Evolutionary conservation across 2,329 filamentous ascomycete species (phyloP).

Genomic region (Penicillium sp.): DNA sequence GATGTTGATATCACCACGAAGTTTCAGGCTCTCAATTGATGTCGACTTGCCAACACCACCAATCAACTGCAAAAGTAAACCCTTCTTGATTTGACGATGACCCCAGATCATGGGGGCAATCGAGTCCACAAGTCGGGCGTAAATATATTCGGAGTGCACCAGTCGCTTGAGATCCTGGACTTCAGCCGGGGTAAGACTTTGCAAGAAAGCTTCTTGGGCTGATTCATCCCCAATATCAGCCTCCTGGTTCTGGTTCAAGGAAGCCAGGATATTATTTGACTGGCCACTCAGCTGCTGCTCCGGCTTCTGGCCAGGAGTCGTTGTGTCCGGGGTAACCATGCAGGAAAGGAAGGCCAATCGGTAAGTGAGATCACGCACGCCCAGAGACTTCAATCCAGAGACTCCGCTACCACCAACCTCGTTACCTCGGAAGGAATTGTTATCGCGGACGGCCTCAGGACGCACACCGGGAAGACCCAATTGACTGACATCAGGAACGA

Average conservation of each 20-base stretch:
- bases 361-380: slow-evolving; percentile 93
- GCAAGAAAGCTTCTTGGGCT: slow-evolving; percentile 81
- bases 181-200: slow-evolving; percentile 79
- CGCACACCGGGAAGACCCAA: slow-evolving; percentile 83
- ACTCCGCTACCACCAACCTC: slow-evolving; percentile 85
- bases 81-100: slow-evolving; percentile 97
- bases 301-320: slow-evolving; percentile 72
- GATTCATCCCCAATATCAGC: slow-evolving; percentile 76
- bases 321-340: slow-evolving; percentile 89
- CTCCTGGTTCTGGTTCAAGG: slow-evolving; percentile 71
- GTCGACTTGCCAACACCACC: slow-evolving; percentile 93
- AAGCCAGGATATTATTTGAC: slow-evolving; percentile 79
- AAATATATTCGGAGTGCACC: slow-evolving; percentile 95
- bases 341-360: slow-evolving; percentile 94
- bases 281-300: slow-evolving; percentile 69
- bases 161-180: slow-evolving; percentile 89
- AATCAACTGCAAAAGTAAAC: slow-evolving; percentile 88
- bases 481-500: slow-evolving; percentile 95
- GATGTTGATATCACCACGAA: slow-evolving; percentile 97
- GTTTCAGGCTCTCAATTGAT: slow-evolving; percentile 80
- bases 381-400: slow-evolving; percentile 83
- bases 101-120: slow-evolving; percentile 97
- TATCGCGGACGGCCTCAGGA: slow-evolving; percentile 81
- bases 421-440: slow-evolving; percentile 69
- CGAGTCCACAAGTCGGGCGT: slow-evolving; percentile 86